Evolutionary conservation across 805 yeast species (phyloP), one percentile per base, ranked within the genome.

Genomic region (Wickerhamiella kazuoi): DNA sequence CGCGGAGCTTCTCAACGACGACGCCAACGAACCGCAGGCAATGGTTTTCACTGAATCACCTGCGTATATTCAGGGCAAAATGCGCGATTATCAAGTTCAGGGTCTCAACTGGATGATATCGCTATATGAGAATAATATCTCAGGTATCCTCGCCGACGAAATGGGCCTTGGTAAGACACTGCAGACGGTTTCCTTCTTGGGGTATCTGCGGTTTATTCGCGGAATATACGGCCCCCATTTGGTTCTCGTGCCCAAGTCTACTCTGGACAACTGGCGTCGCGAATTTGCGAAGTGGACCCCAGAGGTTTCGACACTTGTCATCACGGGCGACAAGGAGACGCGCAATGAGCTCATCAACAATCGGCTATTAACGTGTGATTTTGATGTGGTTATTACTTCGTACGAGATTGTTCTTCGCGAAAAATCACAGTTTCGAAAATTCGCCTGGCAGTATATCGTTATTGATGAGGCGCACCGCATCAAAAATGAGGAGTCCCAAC

Each of bases 141-240:
- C 93, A 8, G 98, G 98, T 17, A 90, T 87, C 35, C 62, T 87
- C 37, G 98, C 98, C 11, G 98, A 87, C 60, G 98, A 87, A 57
- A 87, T 90, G 98, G 98, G 98, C 2, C 67, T 87, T 31, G 98
- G 98, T 41, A 87, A 87, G 59, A 87, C 98, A 4, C 63, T 90
- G 41, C 98, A 87, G 60, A 87, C 97, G 0, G 83, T 87, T 35
- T 73, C 97, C 1, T 90, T 87, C 50, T 61, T 87, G 36, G 97
- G 96, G 0, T 83, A 80, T 55, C 60, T 90, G 44, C 70, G 96
- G 46, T 83, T 82, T 53, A 64, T 76, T 40, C 75, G 75, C 50
- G 70, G 74, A 21, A 70, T 86, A 14, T 79, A 77, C 44, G 98
- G 98, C 0, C 98, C 98, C 0, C 82, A 78, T 52, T 71, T 90